Evolutionary conservation across 495 filamentous ascomycete genomes (phyloP).

Genomic region (Penicillium antarcticum): DNA sequence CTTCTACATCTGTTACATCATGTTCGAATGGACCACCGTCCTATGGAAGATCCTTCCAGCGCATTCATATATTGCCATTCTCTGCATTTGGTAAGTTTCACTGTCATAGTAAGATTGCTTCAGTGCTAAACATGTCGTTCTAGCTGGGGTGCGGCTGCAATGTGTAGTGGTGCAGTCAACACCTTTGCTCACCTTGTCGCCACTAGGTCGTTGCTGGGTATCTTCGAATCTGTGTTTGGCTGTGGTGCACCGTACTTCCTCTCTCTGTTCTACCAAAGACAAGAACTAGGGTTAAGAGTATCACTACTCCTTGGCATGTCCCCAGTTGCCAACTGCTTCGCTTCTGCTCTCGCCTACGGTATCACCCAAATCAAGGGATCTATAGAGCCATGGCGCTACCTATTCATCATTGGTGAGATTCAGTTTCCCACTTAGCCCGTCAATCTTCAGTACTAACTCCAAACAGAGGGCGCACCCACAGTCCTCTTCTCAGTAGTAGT

Average conservation of each 20-base stretch:
- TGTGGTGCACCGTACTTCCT: slow-evolving; percentile 64
- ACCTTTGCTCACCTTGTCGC: slow-evolving; percentile 56
- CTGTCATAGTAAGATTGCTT: neutral
- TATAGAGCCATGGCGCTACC: slow-evolving; percentile 23
- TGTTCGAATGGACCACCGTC: slow-evolving; percentile 30
- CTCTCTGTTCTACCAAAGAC: slow-evolving; percentile 70
- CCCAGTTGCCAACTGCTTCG: slow-evolving; percentile 72
- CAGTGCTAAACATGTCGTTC: neutral
- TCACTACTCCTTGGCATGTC: slow-evolving; percentile 69
- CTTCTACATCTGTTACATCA: slow-evolving; percentile 54
- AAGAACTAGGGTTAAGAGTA: slow-evolving; percentile 65
- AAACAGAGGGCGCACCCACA: slow-evolving; percentile 67
- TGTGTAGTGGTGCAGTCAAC: slow-evolving; percentile 49
- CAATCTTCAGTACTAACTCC: slow-evolving; percentile 37
- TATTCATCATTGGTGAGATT: slow-evolving; percentile 29
- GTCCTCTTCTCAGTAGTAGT: slow-evolving; percentile 57
- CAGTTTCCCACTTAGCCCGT: neutral
- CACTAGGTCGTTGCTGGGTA: slow-evolving; percentile 56
- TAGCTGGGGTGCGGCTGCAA: slow-evolving; percentile 48
- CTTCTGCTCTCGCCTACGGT: slow-evolving; percentile 69
- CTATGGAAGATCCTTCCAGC: slow-evolving; percentile 59
- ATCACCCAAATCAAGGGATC: slow-evolving; percentile 50
- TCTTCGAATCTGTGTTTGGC: slow-evolving; percentile 58
- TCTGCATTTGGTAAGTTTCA: slow-evolving; percentile 31
- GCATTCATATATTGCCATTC: slow-evolving; percentile 31